Evolutionary conservation across 441 rosid genomes (phyloP), one percentile per base, ranked within the genome.

Genomic region (Oxalis stricta): DNA sequence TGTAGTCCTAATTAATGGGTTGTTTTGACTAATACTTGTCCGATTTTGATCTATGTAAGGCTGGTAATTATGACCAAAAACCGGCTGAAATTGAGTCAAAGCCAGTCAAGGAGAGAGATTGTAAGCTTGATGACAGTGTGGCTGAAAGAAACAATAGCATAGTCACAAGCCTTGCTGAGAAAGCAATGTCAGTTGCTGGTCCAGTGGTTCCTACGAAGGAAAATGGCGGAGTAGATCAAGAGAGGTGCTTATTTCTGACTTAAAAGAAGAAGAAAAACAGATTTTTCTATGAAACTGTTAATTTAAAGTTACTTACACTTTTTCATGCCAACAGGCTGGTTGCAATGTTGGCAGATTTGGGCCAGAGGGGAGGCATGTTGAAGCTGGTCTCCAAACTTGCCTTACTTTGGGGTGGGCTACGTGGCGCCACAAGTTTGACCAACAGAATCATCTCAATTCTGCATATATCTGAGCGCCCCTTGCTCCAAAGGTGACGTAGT

Each of bases 371-470:
- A 57, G 99, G 99, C 55, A 60, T 87, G 55, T 46, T 87, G 70
- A 77, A 26, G 72, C 75, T 92, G 50, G 79, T 91, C 61, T 84
- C 93, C 34, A 91, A 91, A 69, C 41, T 83, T 69, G 99, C 99
- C 48, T 61, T 91, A 76, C 95, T 91, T 59, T 91, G 99, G 99
- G 99, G 95, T 67, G 99, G 99, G 46, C 63, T 91, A 54, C 95
- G 97, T 32, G 95, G 94, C 60, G 97, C 97, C 52, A 65, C 79
- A 76, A 87, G 97, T 76, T 66, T 87, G 63, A 87, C 95, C 24
- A 85, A 79, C 53, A 79, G 39, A 68, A 83, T 87, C 49, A 84
- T 92, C 66, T 62, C 55, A 5, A 84, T 84, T 75, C 73, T 87
- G 60, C 92, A 1, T 15, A 50, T 92, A 51, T 86, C 79, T 52